phyloP scores from a whole-genome alignment of 306 rosid genomes.

The Lathyrus tuberosus region DNA sequence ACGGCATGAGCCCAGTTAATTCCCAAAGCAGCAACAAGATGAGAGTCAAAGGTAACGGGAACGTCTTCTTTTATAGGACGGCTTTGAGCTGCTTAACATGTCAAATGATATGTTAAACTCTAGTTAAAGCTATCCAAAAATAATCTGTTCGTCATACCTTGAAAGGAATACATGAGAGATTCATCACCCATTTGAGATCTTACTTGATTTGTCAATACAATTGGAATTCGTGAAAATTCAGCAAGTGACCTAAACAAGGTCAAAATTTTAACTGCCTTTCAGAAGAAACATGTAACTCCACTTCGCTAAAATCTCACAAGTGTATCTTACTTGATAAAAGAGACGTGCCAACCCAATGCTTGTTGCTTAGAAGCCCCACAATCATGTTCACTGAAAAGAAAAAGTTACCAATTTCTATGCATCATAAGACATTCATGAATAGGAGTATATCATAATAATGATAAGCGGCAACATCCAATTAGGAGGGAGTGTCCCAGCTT shows the following conservation, averaged over 20 bases:
- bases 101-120: slow-evolving; percentile 28
- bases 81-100: slow-evolving; percentile 50
- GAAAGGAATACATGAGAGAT: slow-evolving; percentile 69
- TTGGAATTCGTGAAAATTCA: slow-evolving; percentile 86
- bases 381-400: slow-evolving; percentile 64
- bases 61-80: slow-evolving; percentile 36
- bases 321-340: slow-evolving; percentile 77
- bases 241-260: slow-evolving; percentile 74
- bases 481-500: slow-evolving; percentile 5
- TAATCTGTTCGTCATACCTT: slow-evolving; percentile 61
- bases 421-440: slow-evolving; percentile 30
- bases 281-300: slow-evolving; percentile 30
- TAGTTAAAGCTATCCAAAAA: slow-evolving; percentile 21
- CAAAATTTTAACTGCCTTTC: slow-evolving; percentile 34
- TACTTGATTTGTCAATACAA: slow-evolving; percentile 94
- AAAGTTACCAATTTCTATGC: slow-evolving; percentile 25
- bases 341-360: slow-evolving; percentile 83
- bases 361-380: slow-evolving; percentile 64
- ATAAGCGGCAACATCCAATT: slow-evolving; percentile 6
- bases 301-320: slow-evolving; percentile 30
- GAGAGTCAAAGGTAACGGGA: slow-evolving; percentile 64
- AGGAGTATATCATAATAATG: slow-evolving; percentile 29
- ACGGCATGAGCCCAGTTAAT: slow-evolving; percentile 96
- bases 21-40: slow-evolving; percentile 96
- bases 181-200: slow-evolving; percentile 73